Percentiles rank a stretch among this genome's conserved stretches.
Conservation (phyloP, 2,329 filamentous ascomycete genomes). For the Penicillium sp. region DNA sequence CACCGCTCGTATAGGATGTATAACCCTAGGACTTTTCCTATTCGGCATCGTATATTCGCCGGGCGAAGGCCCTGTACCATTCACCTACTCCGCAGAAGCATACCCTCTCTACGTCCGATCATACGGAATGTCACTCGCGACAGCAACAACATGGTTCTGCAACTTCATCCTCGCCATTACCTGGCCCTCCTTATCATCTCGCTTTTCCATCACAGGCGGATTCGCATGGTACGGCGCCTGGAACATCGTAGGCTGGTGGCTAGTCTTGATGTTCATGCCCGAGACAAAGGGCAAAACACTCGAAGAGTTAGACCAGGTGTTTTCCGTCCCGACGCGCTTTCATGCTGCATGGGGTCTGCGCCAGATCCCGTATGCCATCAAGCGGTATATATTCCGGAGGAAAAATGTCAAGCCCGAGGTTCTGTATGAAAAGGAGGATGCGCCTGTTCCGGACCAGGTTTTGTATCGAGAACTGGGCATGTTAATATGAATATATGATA, state of each 20-base stretch:
- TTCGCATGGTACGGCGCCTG: constrained; percentile 50
- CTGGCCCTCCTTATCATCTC: constrained; percentile 48
- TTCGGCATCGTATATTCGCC: constrained; percentile 48
- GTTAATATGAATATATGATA: constrained; percentile 4
- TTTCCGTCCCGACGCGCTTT: constrained; percentile 47
- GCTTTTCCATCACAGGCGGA: constrained; percentile 50
- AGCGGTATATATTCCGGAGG: constrained; percentile 30
- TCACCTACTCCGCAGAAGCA: constrained; percentile 64
- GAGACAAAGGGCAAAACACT: constrained; percentile 42
- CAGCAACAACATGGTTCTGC: constrained; percentile 61
- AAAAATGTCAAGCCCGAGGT: constrained; percentile 38
- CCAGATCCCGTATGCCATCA: constrained; percentile 34
- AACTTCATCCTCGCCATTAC: constrained; percentile 53
- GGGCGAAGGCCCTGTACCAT: constrained; percentile 62
- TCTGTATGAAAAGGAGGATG: constrained; percentile 33
- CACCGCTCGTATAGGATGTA: constrained; percentile 36
- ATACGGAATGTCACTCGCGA: constrained; percentile 59
- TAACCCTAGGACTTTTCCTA: constrained; percentile 43
- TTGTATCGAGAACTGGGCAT: constrained; percentile 9
- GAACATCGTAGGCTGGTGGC: constrained; percentile 45
- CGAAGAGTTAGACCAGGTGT: constrained; percentile 52
- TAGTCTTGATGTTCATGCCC: constrained; percentile 39
- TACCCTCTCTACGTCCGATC: constrained; percentile 62
- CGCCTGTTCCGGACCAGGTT: neutral
- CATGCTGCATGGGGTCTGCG: constrained; percentile 39